Evolutionary conservation across 2,329 filamentous ascomycete species (phyloP).

Genomic region (Penicillium sp.): DNA sequence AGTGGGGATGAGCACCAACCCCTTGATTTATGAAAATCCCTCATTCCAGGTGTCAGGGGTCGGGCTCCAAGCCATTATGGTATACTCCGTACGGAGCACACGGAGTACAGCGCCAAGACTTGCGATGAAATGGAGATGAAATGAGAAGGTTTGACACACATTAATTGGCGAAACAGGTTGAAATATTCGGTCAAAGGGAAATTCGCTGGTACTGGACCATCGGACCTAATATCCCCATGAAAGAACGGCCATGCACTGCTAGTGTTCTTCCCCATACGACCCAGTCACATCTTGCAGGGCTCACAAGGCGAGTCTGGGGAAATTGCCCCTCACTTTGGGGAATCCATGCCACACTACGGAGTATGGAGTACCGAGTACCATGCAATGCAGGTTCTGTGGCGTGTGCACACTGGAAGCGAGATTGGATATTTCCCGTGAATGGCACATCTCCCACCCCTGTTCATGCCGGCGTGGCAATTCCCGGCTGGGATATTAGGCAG

Average conservation of each 20-base stretch:
- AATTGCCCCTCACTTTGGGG: conserved; percentile 12
- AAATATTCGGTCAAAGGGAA: not conserved
- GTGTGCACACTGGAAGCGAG: conserved; percentile 8
- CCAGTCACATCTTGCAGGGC: conserved; percentile 13
- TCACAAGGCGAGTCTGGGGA: conserved; percentile 7
- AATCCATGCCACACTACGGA: not conserved
- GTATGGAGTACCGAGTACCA: not conserved
- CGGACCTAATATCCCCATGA: not conserved
- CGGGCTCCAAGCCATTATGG: not conserved
- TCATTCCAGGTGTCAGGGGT: not conserved
- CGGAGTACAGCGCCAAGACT: not conserved
- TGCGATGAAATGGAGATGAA: not conserved
- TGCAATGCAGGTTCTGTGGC: conserved; percentile 11
- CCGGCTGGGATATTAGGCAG: conserved; percentile 4
- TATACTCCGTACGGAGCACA: not conserved
- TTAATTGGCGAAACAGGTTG: not conserved
- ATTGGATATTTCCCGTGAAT: conserved; percentile 5
- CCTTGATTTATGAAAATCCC: conserved; percentile 6
- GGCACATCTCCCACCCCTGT: conserved; percentile 8
- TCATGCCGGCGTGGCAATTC: conserved; percentile 14
- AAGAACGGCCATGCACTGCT: not conserved
- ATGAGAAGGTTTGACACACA: not conserved
- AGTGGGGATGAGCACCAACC: conserved; percentile 1
- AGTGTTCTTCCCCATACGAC: conserved; percentile 13
- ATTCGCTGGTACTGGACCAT: not conserved